Conservation (phyloP, 2,329 filamentous ascomycete genomes). For the Cladosporium sp. region DNA sequence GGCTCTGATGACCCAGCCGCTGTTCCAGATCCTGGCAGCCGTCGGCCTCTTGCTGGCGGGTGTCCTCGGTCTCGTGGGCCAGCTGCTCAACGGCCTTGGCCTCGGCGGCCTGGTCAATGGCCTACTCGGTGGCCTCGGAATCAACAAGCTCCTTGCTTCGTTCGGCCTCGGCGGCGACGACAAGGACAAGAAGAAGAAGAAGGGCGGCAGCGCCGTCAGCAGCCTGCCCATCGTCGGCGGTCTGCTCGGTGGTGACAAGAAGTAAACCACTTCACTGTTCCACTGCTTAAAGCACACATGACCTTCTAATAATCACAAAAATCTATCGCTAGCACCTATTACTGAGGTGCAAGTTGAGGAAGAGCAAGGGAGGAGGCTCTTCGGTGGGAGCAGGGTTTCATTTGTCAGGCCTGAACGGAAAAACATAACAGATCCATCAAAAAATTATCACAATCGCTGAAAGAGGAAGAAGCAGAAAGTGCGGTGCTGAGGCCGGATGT, state of each 20-base stretch:
- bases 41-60: constrained; percentile 78
- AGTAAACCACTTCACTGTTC: constrained; percentile 19
- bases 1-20: constrained; percentile 73
- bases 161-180: constrained; percentile 59
- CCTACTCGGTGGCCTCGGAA: constrained; percentile 69
- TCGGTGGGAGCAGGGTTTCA: background rate
- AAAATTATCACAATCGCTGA: too few species aligned
- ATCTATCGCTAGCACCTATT: background rate
- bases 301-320: too few species aligned
- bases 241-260: constrained; percentile 41
- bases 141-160: constrained; percentile 68
- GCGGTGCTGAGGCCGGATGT: too few species aligned
- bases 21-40: constrained; percentile 88
- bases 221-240: constrained; percentile 45
- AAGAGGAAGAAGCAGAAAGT: too few species aligned
- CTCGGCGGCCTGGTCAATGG: constrained; percentile 76
- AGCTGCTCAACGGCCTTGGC: constrained; percentile 73
- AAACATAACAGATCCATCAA: too few species aligned
- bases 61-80: constrained; percentile 75
- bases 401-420: too few species aligned
- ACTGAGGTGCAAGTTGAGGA: background rate
- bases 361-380: too few species aligned
- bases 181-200: constrained; percentile 43
- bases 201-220: constrained; percentile 28
- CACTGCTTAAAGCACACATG: too few species aligned